Evolutionary conservation across 2,329 filamentous ascomycete genomes (phyloP).

Genomic region (Fusarium sp.): DNA sequence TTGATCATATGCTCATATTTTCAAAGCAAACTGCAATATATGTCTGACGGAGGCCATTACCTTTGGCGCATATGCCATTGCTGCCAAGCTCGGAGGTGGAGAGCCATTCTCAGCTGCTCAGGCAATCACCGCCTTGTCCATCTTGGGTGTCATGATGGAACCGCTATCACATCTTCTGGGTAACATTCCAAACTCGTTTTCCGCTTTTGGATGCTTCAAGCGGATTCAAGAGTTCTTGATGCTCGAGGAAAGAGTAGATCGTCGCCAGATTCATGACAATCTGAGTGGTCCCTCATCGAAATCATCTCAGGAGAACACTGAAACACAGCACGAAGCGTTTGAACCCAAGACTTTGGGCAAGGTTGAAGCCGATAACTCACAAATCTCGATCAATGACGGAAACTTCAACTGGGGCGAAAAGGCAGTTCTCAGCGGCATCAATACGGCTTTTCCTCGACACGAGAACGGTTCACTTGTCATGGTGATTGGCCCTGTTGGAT

Average conservation of each 20-base stretch:
- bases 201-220: conserved; percentile 47
- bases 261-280: conserved; percentile 26
- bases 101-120: conserved; percentile 47
- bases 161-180: conserved; percentile 44
- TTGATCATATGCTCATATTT: not conserved
- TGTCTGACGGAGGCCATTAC: conserved; percentile 47
- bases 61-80: conserved; percentile 48
- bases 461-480: conserved; percentile 45
- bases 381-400: conserved; percentile 39
- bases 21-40: conserved; percentile 40
- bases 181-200: conserved; percentile 44
- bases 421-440: conserved; percentile 42
- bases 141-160: conserved; percentile 46
- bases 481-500: conserved; percentile 49
- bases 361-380: not conserved
- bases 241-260: conserved; percentile 41
- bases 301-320: not conserved
- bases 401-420: conserved; percentile 47
- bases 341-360: conserved; percentile 18
- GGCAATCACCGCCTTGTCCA: conserved; percentile 48
- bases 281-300: not conserved
- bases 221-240: conserved; percentile 49
- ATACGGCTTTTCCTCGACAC: conserved; percentile 31
- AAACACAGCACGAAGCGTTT: conserved; percentile 6
- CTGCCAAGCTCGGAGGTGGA: conserved; percentile 41